Evolutionary conservation across 2,329 filamentous ascomycete genomes (phyloP), one percentile per base, ranked within the genome.

Genomic region (Aspergillus pseudotamarii): DNA sequence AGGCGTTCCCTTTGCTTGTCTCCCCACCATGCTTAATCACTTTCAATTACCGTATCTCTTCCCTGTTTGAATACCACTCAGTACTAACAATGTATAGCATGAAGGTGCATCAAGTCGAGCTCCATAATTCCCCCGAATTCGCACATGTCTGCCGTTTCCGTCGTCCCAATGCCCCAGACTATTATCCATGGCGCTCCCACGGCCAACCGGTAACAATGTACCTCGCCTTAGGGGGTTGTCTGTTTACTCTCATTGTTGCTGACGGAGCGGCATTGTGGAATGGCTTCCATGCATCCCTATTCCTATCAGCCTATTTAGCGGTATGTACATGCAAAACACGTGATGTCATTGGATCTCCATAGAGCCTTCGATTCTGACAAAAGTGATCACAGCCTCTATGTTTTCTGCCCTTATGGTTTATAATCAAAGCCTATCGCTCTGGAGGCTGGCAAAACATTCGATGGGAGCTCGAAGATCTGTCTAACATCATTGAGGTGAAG

Each of bases 181-280:
- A 78, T 56, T 81, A 80, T 51, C 78, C 79, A 0, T 81, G 78
- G 61, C 74, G 75, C 14, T 76, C 78, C 53, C 75, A 79, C 38
- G 73, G 71, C 1, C 80, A 81, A 62, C 79, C 79, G 0, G 55
- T 78, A 4, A 69, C 77, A 0, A 77, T 75, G 9, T 79, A 78
- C 57, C 38, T 76, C 2, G 78, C 78, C 1, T 60, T 81, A 1
- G 34, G 59, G 1, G 78, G 74, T 0, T 81, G 79, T 46, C 53
- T 80, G 1, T 73, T 78, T 59, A 66, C 80, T 10, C 65, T 80
- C 0, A 4, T 78, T 0, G 67, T 79, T 4, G 68, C 73, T 0
- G 75, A 78, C 48, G 73, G 76, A 1, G 73, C 78, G 19, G 66
- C 75, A 1, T 48, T 79, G 28, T 81, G 77, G 78, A 71, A 76